phyloP scores from a whole-genome alignment of 2,329 filamentous ascomycete genomes.

The Rhynchosporium agropyri region DNA sequence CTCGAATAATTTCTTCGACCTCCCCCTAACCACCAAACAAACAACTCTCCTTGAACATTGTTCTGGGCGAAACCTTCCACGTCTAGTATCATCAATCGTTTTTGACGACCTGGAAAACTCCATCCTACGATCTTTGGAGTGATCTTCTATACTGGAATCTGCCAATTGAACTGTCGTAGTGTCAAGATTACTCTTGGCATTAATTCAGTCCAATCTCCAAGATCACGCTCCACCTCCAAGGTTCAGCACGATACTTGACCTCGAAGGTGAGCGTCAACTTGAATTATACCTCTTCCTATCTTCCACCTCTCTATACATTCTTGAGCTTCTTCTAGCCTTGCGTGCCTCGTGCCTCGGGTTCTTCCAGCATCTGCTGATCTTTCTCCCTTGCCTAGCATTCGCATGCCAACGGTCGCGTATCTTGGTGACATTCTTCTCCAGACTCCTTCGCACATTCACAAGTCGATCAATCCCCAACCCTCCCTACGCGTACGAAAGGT shows the following conservation, averaged over 20 bases:
- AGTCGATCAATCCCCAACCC: conserved; percentile 31
- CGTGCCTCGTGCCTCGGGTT: conserved; percentile 3
- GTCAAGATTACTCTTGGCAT: conserved; percentile 24
- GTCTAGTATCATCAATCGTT: conserved; percentile 18
- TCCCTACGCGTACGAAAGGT: conserved; percentile 34
- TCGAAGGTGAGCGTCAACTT: conserved; percentile 26
- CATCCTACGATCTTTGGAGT: conserved; percentile 26
- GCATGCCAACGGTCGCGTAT: conserved; percentile 42
- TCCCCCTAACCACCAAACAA: conserved; percentile 1
- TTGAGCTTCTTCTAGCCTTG: conserved; percentile 1
- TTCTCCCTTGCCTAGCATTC: conserved; percentile 39
- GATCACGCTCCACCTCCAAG: conserved; percentile 32
- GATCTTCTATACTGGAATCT: conserved; percentile 16
- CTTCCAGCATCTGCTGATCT: conserved; percentile 35
- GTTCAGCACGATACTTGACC: conserved; percentile 24
- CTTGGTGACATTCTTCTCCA: conserved; percentile 36
- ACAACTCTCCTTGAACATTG: conserved; percentile 16
- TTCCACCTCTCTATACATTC: conserved; percentile 12
- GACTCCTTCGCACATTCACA: conserved; percentile 20
- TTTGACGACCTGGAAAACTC: conserved; percentile 14
- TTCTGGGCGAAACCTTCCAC: conserved; percentile 20
- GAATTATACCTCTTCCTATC: neutral
- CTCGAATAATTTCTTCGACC: conserved; percentile 7
- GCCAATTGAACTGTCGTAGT: conserved; percentile 18
- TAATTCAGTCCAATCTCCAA: conserved; percentile 28